Conservation (phyloP, 1,284 basidiomycete species). For the Leccinum pachyderme region DNA sequence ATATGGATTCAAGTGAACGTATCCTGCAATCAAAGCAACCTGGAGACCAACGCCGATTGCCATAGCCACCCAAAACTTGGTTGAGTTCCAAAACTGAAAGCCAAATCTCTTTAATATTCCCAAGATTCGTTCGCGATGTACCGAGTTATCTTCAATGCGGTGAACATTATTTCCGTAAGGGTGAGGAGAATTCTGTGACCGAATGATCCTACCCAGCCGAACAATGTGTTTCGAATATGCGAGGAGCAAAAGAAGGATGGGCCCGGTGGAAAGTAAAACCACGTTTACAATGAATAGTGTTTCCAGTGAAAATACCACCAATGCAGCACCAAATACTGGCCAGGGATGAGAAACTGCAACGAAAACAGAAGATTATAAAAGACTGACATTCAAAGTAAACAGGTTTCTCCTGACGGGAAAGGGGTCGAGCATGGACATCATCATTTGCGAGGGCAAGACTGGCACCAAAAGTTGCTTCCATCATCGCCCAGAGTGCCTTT, state of each 20-base stretch:
- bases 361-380: background rate
- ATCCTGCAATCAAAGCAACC: constrained; percentile 46
- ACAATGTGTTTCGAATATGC: constrained; percentile 34
- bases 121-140: constrained; percentile 11
- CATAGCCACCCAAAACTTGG: constrained; percentile 61
- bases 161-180: constrained; percentile 6
- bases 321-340: constrained; percentile 57
- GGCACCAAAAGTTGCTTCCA: constrained; percentile 59
- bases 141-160: constrained; percentile 5
- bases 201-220: constrained; percentile 12
- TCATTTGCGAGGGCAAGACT: constrained; percentile 53
- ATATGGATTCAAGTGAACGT: constrained; percentile 58
- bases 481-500: constrained; percentile 70
- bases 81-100: constrained; percentile 41
- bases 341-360: background rate
- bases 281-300: constrained; percentile 57
- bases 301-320: constrained; percentile 55
- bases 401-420: constrained; percentile 30
- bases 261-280: constrained; percentile 58
- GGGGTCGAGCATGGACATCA: constrained; percentile 20
- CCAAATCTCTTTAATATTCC: constrained; percentile 19
- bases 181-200: constrained; percentile 17
- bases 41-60: constrained; percentile 46
- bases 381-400: constrained; percentile 75
- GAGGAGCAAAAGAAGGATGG: constrained; percentile 50